phyloP scores from a whole-genome alignment of 352 stramenopile species.

The Globisporangium spinosum region DNA sequence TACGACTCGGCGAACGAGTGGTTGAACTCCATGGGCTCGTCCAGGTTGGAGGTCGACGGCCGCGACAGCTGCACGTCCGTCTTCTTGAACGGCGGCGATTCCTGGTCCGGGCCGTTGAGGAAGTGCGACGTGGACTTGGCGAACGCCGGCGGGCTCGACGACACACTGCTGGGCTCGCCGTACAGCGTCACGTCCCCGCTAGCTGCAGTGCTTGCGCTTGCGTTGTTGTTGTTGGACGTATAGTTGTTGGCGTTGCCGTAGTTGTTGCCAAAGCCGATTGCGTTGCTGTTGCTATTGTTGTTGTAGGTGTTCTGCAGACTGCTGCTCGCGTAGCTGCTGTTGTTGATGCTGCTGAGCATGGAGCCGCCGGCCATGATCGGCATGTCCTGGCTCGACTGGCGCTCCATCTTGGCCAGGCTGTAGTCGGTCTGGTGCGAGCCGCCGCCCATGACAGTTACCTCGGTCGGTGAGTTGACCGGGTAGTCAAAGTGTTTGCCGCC shows the following conservation, averaged over 20 bases:
- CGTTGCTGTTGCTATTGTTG: conserved; percentile 9
- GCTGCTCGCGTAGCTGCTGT: conserved; percentile 13
- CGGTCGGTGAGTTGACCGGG: conserved; percentile 23
- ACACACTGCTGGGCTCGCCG: neutral
- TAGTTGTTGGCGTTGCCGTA: conserved; percentile 4
- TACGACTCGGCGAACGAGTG: conserved; percentile 54
- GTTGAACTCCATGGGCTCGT: conserved; percentile 55
- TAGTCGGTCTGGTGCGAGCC: conserved; percentile 26
- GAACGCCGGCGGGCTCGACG: conserved; percentile 9
- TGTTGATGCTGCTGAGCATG: conserved; percentile 14
- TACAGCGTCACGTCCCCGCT: conserved; percentile 13
- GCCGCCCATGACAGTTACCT: conserved; percentile 19
- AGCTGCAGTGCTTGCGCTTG: neutral
- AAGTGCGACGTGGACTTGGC: conserved; percentile 13
- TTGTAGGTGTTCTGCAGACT: conserved; percentile 14
- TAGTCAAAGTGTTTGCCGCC: conserved; percentile 32
- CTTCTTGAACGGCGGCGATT: conserved; percentile 36
- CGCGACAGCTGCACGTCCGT: conserved; percentile 36
- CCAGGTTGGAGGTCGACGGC: conserved; percentile 44
- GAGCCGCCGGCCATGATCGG: conserved; percentile 19
- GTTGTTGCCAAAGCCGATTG: conserved; percentile 10
- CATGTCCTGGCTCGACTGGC: conserved; percentile 22
- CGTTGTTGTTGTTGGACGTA: conserved; percentile 1
- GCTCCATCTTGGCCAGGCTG: conserved; percentile 19
- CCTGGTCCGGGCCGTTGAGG: conserved; percentile 16